phyloP scores from a whole-genome alignment of 2,329 filamentous ascomycete species.

The Epichloe sibirici region DNA sequence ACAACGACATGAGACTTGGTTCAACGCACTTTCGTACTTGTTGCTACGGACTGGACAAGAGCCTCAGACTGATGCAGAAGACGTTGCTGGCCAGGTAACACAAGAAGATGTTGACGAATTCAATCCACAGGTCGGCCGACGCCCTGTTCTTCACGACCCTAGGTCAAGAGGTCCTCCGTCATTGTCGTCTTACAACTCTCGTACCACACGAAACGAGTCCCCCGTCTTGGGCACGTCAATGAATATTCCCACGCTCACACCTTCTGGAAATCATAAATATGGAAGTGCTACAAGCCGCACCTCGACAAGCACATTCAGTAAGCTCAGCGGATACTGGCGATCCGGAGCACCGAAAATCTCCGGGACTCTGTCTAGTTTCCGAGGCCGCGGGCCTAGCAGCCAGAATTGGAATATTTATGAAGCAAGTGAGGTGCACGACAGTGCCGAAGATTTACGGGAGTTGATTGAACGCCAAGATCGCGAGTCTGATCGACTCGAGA shows the following conservation, averaged over 20 bases:
- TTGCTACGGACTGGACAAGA: constrained; percentile 63
- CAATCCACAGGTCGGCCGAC: constrained; percentile 49
- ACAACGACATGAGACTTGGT: constrained; percentile 96
- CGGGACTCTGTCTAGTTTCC: constrained; percentile 40
- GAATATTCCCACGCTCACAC: constrained; percentile 44
- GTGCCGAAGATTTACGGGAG: constrained; percentile 69
- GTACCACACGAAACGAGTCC: constrained; percentile 54
- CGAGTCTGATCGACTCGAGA: constrained; percentile 73
- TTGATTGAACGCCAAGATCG: constrained; percentile 69
- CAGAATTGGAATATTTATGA: constrained; percentile 42
- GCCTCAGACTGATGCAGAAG: constrained; percentile 49
- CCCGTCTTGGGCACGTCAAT: constrained; percentile 39
- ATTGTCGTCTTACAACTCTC: constrained; percentile 69
- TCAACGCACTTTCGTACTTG: constrained; percentile 90
- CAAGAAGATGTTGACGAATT: constrained; percentile 64
- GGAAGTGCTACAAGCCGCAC: constrained; percentile 15
- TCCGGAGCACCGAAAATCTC: constrained; percentile 29
- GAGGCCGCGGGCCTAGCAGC: constrained; percentile 36
- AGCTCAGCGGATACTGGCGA: constrained; percentile 49
- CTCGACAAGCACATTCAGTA: constrained; percentile 38
- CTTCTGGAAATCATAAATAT: constrained; percentile 29
- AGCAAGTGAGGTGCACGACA: constrained; percentile 55
- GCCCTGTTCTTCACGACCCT: constrained; percentile 20
- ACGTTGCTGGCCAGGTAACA: constrained; percentile 43
- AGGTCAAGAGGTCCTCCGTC: constrained; percentile 49